Evolutionary conservation across 2,329 filamentous ascomycete species (phyloP).

Genomic region (Apiospora sp.): DNA sequence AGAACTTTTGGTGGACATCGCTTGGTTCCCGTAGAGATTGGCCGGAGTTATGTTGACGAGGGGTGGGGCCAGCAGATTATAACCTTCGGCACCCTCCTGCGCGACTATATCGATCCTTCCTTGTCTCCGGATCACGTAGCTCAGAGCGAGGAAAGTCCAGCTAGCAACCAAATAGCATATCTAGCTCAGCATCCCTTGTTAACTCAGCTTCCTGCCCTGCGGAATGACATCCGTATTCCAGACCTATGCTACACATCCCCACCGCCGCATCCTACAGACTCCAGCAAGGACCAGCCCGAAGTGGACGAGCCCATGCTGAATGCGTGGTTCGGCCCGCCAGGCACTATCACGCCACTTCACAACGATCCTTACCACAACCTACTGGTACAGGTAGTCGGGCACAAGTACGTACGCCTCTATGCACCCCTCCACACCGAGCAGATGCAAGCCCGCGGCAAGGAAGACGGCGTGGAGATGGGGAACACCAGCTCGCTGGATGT

Average conservation of each 20-base stretch:
- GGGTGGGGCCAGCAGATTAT: conserved; percentile 87
- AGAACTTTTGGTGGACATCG: conserved; percentile 79
- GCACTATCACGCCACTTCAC: conserved; percentile 91
- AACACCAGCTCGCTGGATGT: conserved; percentile 88
- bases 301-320: conserved; percentile 75
- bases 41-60: conserved; percentile 85
- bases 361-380: conserved; percentile 96
- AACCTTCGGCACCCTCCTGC: conserved; percentile 75
- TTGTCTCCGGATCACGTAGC: conserved; percentile 21
- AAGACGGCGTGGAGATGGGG: conserved; percentile 84
- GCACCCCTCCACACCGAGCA: conserved; percentile 66
- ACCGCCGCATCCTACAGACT: conserved; percentile 58
- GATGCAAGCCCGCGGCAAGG: conserved; percentile 68
- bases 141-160: neutral
- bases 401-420: conserved; percentile 93
- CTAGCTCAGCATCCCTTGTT: conserved; percentile 93
- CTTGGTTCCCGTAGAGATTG: conserved; percentile 86
- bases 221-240: conserved; percentile 78
- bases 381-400: conserved; percentile 85
- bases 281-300: conserved; percentile 47
- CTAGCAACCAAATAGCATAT: conserved; percentile 68
- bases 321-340: conserved; percentile 89
- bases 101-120: conserved; percentile 60
- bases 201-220: conserved; percentile 78
- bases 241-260: conserved; percentile 84